Evolutionary conservation across 2,329 filamentous ascomycete species (phyloP), one percentile per base, ranked within the genome.

Genomic region (Thelonectria discophora): DNA sequence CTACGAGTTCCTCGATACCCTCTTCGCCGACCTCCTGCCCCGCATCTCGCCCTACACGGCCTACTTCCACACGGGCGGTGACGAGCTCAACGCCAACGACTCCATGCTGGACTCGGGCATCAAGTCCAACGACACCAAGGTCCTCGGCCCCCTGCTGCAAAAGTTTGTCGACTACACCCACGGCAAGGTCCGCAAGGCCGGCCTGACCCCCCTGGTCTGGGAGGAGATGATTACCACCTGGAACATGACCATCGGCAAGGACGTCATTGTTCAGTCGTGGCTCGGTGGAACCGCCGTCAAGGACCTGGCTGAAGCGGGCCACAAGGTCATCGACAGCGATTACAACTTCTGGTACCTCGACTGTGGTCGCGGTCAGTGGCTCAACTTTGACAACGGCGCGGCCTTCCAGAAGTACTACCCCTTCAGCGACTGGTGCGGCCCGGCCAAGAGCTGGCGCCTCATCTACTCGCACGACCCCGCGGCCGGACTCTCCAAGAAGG

Each of bases 61-160:
- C 7, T 87, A 94, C 78, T 96, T 94, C 81, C 93, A 97, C 78
- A 91, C 91, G 1, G 93, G 93, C 46, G 93, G 93, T 56, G 93
- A 97, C 71, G 93, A 97, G 79, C 87, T 96, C 63, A 94, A 95
- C 76, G 82, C 82, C 63, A 89, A 94, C 70, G 75, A 79, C 20
- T 83, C 81, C 72, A 81, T 81, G 42, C 84, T 94, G 11, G 93
- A 97, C 73, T 86, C 89, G 5, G 90, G 86, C 1, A 87, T 97
- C 39, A 76, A 82, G 6, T 90, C 88, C 32, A 92, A 90, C 73
- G 80, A 88, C 55, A 79, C 82, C 0, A 76, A 80, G 1, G 83
- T 94, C 13, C 80, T 97, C 39, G 84, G 86, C 72, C 91, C 93
- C 2, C 82, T 95, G 20, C 84, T 97, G 74, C 92, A 97, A 74